Evolutionary conservation across 169 alveolate species (phyloP).

Genomic region (Neospora caninum): DNA sequence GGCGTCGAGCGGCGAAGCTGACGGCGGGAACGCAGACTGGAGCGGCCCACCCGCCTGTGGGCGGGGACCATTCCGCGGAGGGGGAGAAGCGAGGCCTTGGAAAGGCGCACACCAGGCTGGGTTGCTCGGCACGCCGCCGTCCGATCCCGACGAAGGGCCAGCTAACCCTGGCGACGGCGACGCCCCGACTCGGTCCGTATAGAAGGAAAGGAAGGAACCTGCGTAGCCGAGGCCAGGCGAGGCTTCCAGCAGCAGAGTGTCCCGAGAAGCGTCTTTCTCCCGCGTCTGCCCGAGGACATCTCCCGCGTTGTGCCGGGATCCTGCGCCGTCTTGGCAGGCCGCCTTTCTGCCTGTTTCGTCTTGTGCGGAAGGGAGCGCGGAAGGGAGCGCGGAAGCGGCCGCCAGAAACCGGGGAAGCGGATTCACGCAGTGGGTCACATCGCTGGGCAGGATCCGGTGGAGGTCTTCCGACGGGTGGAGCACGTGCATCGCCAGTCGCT

Average conservation of each 20-base stretch:
- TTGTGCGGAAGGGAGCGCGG: background rate
- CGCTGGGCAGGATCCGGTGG: background rate
- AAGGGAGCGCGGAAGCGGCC: background rate
- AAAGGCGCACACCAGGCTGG: background rate
- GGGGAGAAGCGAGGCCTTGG: background rate
- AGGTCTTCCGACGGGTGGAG: slow-evolving; percentile 6
- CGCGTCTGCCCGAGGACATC: background rate
- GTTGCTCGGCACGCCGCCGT: background rate
- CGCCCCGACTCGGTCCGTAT: background rate
- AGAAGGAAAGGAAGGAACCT: slow-evolving; percentile 1
- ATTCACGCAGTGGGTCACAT: background rate
- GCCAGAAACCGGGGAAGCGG: background rate
- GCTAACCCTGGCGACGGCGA: background rate
- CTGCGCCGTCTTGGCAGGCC: background rate
- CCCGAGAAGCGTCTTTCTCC: background rate
- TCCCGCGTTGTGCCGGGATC: background rate
- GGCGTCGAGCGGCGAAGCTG: background rate
- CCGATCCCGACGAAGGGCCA: background rate
- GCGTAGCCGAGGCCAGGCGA: slow-evolving; percentile 8
- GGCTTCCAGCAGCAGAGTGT: background rate
- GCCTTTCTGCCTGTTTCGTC: background rate
- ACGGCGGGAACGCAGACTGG: background rate
- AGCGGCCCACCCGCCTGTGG: background rate
- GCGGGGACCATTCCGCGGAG: background rate
- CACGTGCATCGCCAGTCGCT: background rate